phyloP scores from a whole-genome alignment of 2,329 filamentous ascomycete species.

The Aschersonia sp. region DNA sequence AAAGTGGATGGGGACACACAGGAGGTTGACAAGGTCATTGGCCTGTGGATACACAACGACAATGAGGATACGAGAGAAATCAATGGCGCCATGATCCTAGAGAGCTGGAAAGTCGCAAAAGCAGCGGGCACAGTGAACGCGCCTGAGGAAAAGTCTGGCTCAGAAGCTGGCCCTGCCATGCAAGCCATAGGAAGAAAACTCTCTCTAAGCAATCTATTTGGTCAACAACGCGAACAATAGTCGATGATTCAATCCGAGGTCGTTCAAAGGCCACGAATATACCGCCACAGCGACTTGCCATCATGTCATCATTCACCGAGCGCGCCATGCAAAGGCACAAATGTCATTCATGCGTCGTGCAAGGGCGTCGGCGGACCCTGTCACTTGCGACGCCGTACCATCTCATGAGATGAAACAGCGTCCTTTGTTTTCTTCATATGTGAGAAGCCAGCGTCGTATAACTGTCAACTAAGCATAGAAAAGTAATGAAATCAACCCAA shows the following conservation, averaged over 20 bases:
- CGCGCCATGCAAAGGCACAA: too few relatives aligned
- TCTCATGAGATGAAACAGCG: too few relatives aligned
- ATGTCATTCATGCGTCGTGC: too few relatives aligned
- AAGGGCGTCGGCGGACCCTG: too few relatives aligned
- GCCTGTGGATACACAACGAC: constrained; percentile 40
- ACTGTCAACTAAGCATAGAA: too few relatives aligned
- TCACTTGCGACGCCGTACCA: too few relatives aligned
- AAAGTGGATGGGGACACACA: constrained; percentile 22
- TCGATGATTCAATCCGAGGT: too few relatives aligned
- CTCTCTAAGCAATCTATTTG: constrained; percentile 31
- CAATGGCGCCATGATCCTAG: constrained; percentile 26
- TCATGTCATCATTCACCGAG: too few relatives aligned
- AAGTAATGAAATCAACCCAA: not conserved
- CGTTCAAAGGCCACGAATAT: too few relatives aligned
- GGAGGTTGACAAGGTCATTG: constrained; percentile 27
- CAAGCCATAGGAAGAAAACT: constrained; percentile 28
- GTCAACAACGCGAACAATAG: constrained; percentile 10
- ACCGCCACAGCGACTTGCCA: too few relatives aligned
- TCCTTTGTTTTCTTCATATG: too few relatives aligned
- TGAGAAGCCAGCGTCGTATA: too few relatives aligned
- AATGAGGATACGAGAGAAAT: constrained; percentile 26
- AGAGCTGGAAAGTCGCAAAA: constrained; percentile 25
- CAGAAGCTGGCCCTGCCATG: constrained; percentile 25
- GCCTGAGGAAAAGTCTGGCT: constrained; percentile 14
- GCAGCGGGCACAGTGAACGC: constrained; percentile 13